Evolutionary conservation across 2,329 filamentous ascomycete genomes (phyloP), one percentile per base, ranked within the genome.

Genomic region (Coleophoma crateriformis): DNA sequence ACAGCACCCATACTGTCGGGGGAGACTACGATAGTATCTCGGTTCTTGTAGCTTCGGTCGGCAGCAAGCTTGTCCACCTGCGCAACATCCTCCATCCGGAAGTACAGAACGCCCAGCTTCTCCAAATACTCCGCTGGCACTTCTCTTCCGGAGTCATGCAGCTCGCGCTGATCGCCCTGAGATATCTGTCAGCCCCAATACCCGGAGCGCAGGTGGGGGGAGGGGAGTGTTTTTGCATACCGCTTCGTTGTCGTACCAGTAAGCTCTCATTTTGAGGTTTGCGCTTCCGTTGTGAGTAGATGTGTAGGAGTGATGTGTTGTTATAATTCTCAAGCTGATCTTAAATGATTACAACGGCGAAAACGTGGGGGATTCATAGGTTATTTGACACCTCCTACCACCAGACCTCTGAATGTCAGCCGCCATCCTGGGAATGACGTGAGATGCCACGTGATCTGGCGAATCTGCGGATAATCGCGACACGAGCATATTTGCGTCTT

Each of bases 91-190:
- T 83, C 73, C 60, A 87, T 81, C 64, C 79, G 75, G 67, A 82
- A 83, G 76, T 95, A 94, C 41, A 89, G 70, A 35, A 99, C 90
- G 51, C 92, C 92, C 15, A 97, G 76, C 48, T 79, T 76, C 55
- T 76, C 68, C 51, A 99, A 84, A 50, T 87, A 83, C 5, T 78
- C 72, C 45, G 77, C 69, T 49, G 78, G 71, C 50, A 96, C 81
- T 37, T 75, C 64, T 57, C 81, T 82, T 62, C 89, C 88, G 17
- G 90, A 95, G 73, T 96, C 85, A 72, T 99, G 94, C 47, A 88
- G 81, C 40, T 87, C 80, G 65, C 94, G 90, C 73, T 96, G 94
- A 78, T 99, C 94, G 72, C 90, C 91, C 89, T 95, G 65, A 34
- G 38, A 51, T 50, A 48, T 52, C 35, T 58, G 53, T 46, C 34